Percentiles rank a stretch among this genome's conserved stretches.
phyloP scores from a whole-genome alignment of 1,139 yeast genomes.

The Debaryomyces robertsiae region DNA sequence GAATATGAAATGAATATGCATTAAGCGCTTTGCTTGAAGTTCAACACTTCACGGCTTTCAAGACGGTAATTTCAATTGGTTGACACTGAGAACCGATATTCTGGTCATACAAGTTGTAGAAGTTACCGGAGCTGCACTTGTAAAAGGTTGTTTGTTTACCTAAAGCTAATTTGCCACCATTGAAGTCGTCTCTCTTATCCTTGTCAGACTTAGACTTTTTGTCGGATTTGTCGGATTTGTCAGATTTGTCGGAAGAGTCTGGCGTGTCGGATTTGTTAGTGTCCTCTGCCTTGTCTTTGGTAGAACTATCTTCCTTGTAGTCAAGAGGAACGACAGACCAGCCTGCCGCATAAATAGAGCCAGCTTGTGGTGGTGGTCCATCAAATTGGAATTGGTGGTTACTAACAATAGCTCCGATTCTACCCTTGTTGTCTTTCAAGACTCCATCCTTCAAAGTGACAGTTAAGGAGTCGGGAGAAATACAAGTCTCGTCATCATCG shows the following conservation, averaged over 20 bases:
- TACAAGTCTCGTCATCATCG: constrained; percentile 44
- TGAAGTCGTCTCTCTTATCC: constrained; percentile 21
- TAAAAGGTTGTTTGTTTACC: constrained; percentile 42
- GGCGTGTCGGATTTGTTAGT: constrained; percentile 20
- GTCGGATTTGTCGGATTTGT: too few relatives aligned
- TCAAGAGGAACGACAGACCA: constrained; percentile 72
- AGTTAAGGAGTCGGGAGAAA: constrained; percentile 52
- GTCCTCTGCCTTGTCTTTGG: constrained; percentile 7
- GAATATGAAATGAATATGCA: too few relatives aligned
- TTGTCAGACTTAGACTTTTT: constrained; percentile 9
- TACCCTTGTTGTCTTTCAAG: constrained; percentile 63
- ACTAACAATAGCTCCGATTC: constrained; percentile 82
- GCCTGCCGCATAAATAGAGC: constrained; percentile 83
- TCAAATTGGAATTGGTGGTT: constrained; percentile 88
- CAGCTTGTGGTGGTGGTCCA: constrained; percentile 92
- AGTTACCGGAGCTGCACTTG: constrained; percentile 46
- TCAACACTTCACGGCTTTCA: constrained; percentile 36
- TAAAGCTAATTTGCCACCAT: constrained; percentile 36
- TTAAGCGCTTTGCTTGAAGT: too few relatives aligned
- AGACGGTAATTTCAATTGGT: constrained; percentile 37
- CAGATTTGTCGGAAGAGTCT: constrained; percentile 1
- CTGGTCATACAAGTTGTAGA: constrained; percentile 47
- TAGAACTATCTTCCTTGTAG: constrained; percentile 22
- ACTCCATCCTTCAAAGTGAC: constrained; percentile 55
- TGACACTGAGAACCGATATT: constrained; percentile 43